Base-by-base conservation (phyloP, 805 yeast species). In the Priceomyces carsonii region DNA sequence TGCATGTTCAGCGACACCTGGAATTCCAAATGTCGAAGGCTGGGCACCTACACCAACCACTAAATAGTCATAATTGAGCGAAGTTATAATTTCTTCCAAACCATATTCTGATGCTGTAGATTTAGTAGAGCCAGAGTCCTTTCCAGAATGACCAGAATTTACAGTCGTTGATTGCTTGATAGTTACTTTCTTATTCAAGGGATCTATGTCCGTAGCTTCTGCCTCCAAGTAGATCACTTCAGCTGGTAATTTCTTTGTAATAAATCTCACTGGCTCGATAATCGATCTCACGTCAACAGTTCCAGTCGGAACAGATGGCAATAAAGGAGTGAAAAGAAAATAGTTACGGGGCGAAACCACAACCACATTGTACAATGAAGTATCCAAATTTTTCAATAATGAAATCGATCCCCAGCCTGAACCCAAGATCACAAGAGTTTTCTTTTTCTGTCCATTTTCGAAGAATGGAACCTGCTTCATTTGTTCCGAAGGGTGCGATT, bases 371-470 rank as follows among this genome's bases (percentile, higher is more conserved):
- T 88, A 90, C 60, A 82, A 71, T 31, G 90, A 71, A 26, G 96
- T 83, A 60, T 90, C 96, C 59, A 90, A 70, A 56, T 80, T 77
- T 68, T 86, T 87, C 64, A 90, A 73, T 42, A 89, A 67, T 5
- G 96, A 81, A 35, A 90, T 82, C 8, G 95, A 78, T 42, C 96
- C 97, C 98, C 98, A 90, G 36, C 97, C 98, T 15, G 95, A 80
- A 43, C 95, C 95, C 56, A 78, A 77, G 63, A 75, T 81, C 35
- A 91, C 93, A 51, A 82, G 65, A n/a, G 84, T 79, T 62, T 82
- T 82, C 71, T 79, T 81, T 55, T 71, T 63, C 39, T 77, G 76
- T 38, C 85, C 87, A 44, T 69, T 70, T 31, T 71, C 66, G 43
- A 76, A 69, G 12, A 67, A 60, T 8, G 77, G 70, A n/a, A 77